Base-by-base conservation (phyloP, 2,329 filamentous ascomycete species). In the Phoma sp. region DNA sequence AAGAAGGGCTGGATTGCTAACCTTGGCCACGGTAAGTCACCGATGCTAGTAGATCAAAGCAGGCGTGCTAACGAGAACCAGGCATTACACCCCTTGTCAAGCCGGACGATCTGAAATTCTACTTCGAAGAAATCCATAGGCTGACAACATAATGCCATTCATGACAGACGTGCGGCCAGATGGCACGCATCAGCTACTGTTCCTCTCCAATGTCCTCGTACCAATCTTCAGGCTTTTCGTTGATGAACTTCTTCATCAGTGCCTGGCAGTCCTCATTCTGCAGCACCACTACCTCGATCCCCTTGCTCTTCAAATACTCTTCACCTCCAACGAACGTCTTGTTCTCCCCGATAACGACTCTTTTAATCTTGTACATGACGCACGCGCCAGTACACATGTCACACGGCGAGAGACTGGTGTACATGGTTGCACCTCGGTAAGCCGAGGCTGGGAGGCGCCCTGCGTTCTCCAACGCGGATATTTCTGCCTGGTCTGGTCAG, bases 1-100 rank as follows among this genome's bases (percentile, higher is more conserved):
- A 94, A 92, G 77, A 87, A 93, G 75, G 91, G 94, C 36, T 99
- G 95, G 94, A 98, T 99, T 66, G 92, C 91, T 43, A 99, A 99
- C 74, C 83, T 99, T 59, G 95, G 95, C 8, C 95, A 99, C 73
- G 95, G 95, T 91, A 84, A 70, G 86, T 57, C 31, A 29, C 24
- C 13, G 29, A 25, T 29, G 10, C 8, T 31, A 2, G 15, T 22
- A 8, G 15, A 17, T 15, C 6, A 6, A 10, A 8, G 17, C 25
- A 13, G 19, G 27, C 12, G n/a, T 52, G n/a, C 67, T 72, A 58
- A 74, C 46, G 24, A 2, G 45, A 13, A 27, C 27, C 68, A 95
- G 91, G 92, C 58, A 92, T 99, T 61, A 99, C 95, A 29, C 95
- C 95, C 0, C 89, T 93, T 62, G 95, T 99, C 49, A 90, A 98